phyloP scores from a whole-genome alignment of 164 flowering plant species.

The Vitis rotundifolia region DNA sequence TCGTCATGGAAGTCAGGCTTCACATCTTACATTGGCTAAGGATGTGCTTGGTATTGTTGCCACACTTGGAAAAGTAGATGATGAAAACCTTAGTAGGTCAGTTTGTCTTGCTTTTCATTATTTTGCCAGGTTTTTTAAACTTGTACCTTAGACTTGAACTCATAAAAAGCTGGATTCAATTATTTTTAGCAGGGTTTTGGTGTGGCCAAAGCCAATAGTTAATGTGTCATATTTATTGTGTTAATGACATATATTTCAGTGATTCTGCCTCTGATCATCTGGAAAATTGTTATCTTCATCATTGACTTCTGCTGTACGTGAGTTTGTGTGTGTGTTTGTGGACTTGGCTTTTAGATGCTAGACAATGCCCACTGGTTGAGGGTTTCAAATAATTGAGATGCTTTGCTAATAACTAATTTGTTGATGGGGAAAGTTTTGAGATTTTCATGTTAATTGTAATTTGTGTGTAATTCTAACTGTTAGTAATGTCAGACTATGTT shows the following conservation, averaged over 20 bases:
- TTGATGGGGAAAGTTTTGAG: not conserved
- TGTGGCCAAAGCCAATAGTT: too few relatives aligned
- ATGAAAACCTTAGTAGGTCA: constrained; percentile 85
- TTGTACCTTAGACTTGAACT: too few relatives aligned
- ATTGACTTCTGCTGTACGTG: too few relatives aligned
- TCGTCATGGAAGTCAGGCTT: constrained; percentile 44
- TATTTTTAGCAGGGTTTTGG: too few relatives aligned
- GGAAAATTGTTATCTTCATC: too few relatives aligned
- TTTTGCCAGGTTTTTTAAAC: not conserved
- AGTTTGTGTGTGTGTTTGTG: not conserved
- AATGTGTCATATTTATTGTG: too few relatives aligned
- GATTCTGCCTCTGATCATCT: too few relatives aligned
- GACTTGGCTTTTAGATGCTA: not conserved
- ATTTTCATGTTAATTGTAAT: too few relatives aligned
- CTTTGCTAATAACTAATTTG: not conserved
- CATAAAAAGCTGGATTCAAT: too few relatives aligned
- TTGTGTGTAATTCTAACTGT: too few relatives aligned
- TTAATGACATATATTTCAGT: too few relatives aligned
- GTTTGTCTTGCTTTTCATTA: constrained; percentile 1
- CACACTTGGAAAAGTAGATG: constrained; percentile 66
- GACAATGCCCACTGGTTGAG: not conserved
- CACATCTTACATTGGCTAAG: constrained; percentile 40
- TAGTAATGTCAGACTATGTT: constrained; percentile 4
- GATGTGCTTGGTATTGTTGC: constrained; percentile 86
- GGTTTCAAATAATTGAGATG: not conserved